These are phyloP conservation scores for Leishmania major DNA, from an alignment of 208 protist genomes.

Conservation along the genomic window DNA sequence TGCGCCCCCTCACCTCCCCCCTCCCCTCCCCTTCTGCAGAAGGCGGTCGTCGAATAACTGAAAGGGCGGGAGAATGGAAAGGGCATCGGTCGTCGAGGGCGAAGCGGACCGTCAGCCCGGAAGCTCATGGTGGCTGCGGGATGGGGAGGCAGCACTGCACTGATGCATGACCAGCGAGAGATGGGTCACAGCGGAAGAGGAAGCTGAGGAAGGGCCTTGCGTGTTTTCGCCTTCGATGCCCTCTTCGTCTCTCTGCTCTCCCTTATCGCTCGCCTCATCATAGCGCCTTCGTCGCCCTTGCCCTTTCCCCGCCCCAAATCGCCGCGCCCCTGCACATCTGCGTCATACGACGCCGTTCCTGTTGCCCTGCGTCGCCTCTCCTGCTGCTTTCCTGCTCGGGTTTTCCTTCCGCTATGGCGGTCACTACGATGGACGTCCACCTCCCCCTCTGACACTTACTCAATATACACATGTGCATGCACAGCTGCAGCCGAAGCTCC, in stretches of 20 bases:
- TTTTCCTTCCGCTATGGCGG: background rate
- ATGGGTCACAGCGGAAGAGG: background rate
- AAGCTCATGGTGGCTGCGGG: background rate
- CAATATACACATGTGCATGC: background rate
- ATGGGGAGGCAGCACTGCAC: background rate
- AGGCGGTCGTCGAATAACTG: background rate
- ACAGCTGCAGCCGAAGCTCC: background rate
- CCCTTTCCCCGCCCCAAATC: background rate
- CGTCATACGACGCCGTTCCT: background rate
- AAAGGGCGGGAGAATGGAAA: background rate
- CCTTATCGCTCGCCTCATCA: background rate
- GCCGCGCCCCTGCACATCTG: background rate
- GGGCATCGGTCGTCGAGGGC: background rate
- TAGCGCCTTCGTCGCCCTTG: no score
- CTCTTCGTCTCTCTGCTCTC: background rate
- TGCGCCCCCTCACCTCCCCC: background rate
- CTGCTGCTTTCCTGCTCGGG: background rate
- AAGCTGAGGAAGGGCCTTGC: background rate
- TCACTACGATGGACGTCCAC: background rate
- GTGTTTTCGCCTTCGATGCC: background rate
- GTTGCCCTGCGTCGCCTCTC: background rate
- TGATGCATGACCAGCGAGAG: background rate
- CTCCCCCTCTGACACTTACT: background rate
- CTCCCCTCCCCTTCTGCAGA: background rate
- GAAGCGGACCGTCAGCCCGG: background rate